Evolutionary conservation across 139 green algal species (phyloP).

Genomic region (Tetraselmis striata): DNA sequence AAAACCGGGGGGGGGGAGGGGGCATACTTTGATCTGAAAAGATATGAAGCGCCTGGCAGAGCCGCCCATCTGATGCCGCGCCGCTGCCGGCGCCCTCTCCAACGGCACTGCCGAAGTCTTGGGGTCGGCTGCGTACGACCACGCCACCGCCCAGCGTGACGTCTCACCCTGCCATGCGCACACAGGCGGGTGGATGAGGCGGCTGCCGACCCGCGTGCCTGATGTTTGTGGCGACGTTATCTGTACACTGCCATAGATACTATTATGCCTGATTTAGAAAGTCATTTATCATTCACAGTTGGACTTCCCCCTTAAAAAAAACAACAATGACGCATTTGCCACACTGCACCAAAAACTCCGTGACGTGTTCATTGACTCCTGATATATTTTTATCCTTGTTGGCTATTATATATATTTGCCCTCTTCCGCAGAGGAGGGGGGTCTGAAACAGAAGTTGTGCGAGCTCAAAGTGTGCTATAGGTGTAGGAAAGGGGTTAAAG

Average conservation of each 20-base stretch:
- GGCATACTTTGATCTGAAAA: not conserved
- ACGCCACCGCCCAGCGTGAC: constrained; percentile 78
- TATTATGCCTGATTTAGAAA: not conserved
- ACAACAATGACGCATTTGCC: not conserved
- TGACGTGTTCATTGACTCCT: not conserved
- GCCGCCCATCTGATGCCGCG: not conserved
- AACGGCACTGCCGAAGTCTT: constrained; percentile 44
- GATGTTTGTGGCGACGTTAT: not conserved
- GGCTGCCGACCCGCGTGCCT: no score
- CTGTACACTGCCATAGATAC: not conserved
- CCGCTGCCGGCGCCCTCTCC: not conserved
- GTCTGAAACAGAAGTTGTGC: no score
- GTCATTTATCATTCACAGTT: no score
- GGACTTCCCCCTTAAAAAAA: no score
- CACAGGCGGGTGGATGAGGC: no score
- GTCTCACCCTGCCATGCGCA: constrained; percentile 60
- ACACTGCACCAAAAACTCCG: no score
- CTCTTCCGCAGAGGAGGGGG: no score
- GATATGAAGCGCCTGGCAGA: not conserved
- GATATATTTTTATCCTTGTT: not conserved
- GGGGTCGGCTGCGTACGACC: constrained; percentile 63
- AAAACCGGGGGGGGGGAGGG: not conserved
- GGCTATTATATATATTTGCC: no score
- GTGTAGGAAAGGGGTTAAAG: no score
- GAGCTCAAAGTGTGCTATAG: no score